Conservation (phyloP, 306 rosid genomes). For the Pterocarpus santalinus region DNA sequence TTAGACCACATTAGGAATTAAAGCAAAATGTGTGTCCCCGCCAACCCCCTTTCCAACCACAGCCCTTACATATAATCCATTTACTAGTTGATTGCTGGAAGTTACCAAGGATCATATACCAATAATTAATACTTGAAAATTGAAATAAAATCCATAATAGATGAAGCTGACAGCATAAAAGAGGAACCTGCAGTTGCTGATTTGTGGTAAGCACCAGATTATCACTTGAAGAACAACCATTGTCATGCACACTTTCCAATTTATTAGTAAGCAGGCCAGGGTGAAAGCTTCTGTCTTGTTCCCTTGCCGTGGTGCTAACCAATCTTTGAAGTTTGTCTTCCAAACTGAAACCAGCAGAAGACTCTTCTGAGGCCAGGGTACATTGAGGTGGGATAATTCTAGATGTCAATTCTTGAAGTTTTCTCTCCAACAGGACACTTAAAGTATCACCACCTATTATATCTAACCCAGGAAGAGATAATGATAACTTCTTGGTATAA, state of each 20-base stretch:
- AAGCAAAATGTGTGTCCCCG: background rate
- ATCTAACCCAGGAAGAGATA: constrained; percentile 59
- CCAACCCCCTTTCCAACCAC: constrained; percentile 17
- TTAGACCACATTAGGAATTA: background rate
- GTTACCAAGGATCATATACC: constrained; percentile 7
- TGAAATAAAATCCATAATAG: constrained; percentile 28
- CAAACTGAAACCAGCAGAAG: constrained; percentile 57
- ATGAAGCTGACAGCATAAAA: constrained; percentile 22
- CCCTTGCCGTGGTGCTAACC: constrained; percentile 47
- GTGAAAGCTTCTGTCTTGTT: constrained; percentile 41
- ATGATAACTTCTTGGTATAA: constrained; percentile 51
- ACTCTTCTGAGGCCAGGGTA: constrained; percentile 54
- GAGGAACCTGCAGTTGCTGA: constrained; percentile 67
- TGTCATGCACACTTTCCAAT: constrained; percentile 24
- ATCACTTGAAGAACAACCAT: constrained; percentile 52
- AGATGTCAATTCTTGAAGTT: constrained; percentile 77
- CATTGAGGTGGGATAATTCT: constrained; percentile 64
- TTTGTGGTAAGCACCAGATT: constrained; percentile 45
- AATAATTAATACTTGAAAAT: constrained; percentile 36
- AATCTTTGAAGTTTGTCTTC: constrained; percentile 49
- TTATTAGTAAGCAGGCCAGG: constrained; percentile 48
- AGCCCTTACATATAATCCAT: constrained; percentile 10
- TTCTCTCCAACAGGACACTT: constrained; percentile 85
- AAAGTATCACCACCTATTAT: constrained; percentile 69
- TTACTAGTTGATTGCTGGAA: constrained; percentile 23